Base-by-base conservation (phyloP, 371 early-diverging fungal species). In the Dichotomocladium elegans region DNA sequence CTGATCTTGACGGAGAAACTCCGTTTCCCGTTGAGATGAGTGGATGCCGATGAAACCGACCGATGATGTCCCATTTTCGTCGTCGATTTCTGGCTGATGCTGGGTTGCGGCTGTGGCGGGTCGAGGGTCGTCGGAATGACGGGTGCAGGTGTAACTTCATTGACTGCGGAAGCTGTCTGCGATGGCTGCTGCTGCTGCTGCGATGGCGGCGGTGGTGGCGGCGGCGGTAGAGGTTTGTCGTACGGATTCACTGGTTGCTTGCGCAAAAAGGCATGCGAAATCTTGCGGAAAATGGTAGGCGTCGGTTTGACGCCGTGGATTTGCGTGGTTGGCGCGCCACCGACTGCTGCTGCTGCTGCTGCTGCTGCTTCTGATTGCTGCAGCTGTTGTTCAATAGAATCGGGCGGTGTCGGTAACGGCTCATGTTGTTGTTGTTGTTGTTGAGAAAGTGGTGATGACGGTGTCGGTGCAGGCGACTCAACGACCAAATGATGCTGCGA, bases 401-500 rank as follows among this genome's bases (percentile, higher is more conserved):
- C 30, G 11, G 40, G 47, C 5, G 55, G 28, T 19, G 40, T 51
- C 15, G 40, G 34, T 6, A 37, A 27, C 1, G 47, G 31, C 14
- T 47, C 48, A 15, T 24, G 14, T n/a, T 21, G 41, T 10, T 37
- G 31, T 25, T 50, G 48, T 42, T 40, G 50, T 41, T 49, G 33
- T 22, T 44, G 37, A 30, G 43, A 8, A 3, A 29, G 34, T 25
- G 34, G 46, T 10, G 41, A 53, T 10, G 46, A 27, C 17, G 40
- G 21, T 9, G 35, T 47, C 5, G 37, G 37, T n/a, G 49, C 40
- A 4, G 45, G 31, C 29, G 45, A 44, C 19, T 58, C 34, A 1
- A 24, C 42, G 10, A 57, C 53, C 17, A 74, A 51, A 15, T 68
- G 63, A 37, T 74, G 68, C 9, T 70, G 68, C 9, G 74, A 74